Base-by-base conservation (phyloP, 208 protist genomes). In the Porcisia deanei region DNA sequence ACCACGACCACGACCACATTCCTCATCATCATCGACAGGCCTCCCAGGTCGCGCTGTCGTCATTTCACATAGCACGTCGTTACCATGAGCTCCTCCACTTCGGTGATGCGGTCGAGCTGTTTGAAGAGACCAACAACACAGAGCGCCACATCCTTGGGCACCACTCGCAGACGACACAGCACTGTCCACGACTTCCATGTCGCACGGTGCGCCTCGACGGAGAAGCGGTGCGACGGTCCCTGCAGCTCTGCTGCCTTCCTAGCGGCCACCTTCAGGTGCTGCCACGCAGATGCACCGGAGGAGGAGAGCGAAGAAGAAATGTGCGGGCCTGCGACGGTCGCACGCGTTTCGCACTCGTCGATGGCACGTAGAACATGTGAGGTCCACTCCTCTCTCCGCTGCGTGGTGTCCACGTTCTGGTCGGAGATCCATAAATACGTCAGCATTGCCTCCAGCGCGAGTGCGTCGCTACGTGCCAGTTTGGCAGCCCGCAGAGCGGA, bases 1-100 rank as follows among this genome's bases (percentile, higher is more conserved):
- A 55, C 18, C 30, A 30, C 30, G 30, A 30, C 30, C 30, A 30
- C 61, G 25, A 30, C 77, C 8, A 77, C 61, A 43, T 12, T 67
- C 1, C 63, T 64, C 43, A 30, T n/a, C 53, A 59, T 8, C 37
- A 39, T 18, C 37, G 22, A 34, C 25, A 60, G 59, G n/a, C 70
- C 45, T 54, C 59, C 20, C 34, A 41, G n/a, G 22, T n/a, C 22
- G 39, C 37, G 7, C 22, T 34, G 25, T 52, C 39, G n/a, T 59
- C 39, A 41, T 34, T 25, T 10, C 14, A 30, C 55, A 66, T 82
- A 85, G 49, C 30, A 69, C 16, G 78, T 76, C 4, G 83, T 81
- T 54, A 95, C 77, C 64, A 94, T 67, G 16, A 94, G 77, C 78
- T 96, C 88, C 69, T 96, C 91, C 59, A 96, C 86, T n/a, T 92